Evolutionary conservation across 495 filamentous ascomycete species (phyloP), one percentile per base, ranked within the genome.

Genomic region (Aspergillus bridgeri): DNA sequence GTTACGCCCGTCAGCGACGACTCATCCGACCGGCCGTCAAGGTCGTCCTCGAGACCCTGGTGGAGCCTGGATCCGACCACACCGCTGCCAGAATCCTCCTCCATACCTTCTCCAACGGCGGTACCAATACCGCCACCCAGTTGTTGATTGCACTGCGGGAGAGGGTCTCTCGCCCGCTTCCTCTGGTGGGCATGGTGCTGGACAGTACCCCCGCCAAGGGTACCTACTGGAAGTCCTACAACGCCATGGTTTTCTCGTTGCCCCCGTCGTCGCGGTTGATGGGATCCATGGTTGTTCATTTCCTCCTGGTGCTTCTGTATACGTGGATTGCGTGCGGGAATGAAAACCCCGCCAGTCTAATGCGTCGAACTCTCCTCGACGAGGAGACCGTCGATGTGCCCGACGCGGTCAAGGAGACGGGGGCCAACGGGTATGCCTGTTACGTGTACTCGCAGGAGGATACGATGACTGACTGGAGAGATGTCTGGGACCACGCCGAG

Each of bases 201-300:
- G 51, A 54, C 21, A 54, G 51, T 25, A 24, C 51, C 17, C 51
- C 51, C 1, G 51, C 51, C 2, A 54, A 54, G 7, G 51, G 51
- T 4, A 54, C 51, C 0, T 54, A 54, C 21, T 54, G 51, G 51
- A 54, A 54, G 18, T 44, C 33, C 6, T 54, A 54, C 51, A 25
- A 54, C 21, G 51, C 51, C 19, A 54, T 54, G 51, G 51, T 54
- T 21, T 54, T 54, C 38, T 54, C 51, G 9, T 42, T 54, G 3
- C 51, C 51, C 1, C 51, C 51, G 19, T 45, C 51, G 19, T 43
- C 38, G 51, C 19, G 5, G n/a, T n/a, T 43, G 1, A 17, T 54
- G 1, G 51, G 51, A 8, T 24, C 33, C 7, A 20, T 54, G 6
- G 51, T 54, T 19, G 38, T 54, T 17, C 51, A 54, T 19, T 54